These are phyloP conservation scores for Phytophthora sojae DNA, from an alignment of 352 stramenopile genomes.

Conservation along the genomic window DNA sequence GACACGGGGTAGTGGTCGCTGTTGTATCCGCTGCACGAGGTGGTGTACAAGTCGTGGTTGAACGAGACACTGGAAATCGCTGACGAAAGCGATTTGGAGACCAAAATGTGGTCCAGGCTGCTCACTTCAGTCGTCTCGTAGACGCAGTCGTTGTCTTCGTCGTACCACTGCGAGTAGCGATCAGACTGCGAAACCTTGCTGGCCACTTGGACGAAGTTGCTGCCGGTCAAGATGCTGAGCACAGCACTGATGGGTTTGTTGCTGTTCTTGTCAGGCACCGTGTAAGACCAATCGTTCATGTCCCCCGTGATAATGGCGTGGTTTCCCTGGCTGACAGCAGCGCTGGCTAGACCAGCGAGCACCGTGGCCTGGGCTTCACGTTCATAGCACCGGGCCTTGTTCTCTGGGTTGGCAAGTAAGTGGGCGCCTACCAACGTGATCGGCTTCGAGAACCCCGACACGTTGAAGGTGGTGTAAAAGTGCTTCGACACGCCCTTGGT, in stretches of 20 bases:
- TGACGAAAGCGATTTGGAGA: not conserved
- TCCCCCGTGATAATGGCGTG: not conserved
- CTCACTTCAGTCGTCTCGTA: not conserved
- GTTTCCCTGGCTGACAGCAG: not conserved
- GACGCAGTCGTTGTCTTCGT: not conserved
- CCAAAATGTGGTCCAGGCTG: not conserved
- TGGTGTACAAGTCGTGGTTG: conserved; percentile 1
- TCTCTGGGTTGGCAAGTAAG: not conserved
- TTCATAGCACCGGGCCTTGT: not conserved
- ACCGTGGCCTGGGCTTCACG: not conserved
- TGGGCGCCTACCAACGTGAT: not conserved
- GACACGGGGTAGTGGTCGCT: not conserved
- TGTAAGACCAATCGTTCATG: not conserved
- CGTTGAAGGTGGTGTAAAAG: conserved; percentile 1
- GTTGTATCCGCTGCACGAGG: not conserved
- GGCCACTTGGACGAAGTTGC: not conserved
- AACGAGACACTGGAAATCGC: not conserved
- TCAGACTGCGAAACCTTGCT: not conserved
- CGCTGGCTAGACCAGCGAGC: not conserved
- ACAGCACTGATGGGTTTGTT: not conserved
- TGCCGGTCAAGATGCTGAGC: not conserved
- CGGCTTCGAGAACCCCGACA: not conserved
- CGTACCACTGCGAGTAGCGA: not conserved
- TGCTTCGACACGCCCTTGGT: not conserved
- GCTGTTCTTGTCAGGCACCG: not conserved